Percentiles rank a stretch among this genome's conserved stretches.
These are phyloP conservation scores for Penicillium verhagenii DNA, from an alignment of 495 filamentous ascomycete species.

Conservation along the genomic window DNA sequence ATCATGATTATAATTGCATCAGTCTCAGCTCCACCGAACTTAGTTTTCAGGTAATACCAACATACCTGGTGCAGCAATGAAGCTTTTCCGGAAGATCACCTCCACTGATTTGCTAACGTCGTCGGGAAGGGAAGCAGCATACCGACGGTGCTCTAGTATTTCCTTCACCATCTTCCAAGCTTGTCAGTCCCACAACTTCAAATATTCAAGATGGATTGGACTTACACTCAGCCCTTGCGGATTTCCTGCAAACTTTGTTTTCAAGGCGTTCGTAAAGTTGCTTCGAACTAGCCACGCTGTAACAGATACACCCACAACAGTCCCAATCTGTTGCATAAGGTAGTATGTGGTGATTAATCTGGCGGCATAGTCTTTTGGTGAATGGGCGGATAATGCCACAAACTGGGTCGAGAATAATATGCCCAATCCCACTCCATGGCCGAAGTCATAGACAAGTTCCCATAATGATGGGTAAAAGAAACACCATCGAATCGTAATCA, in stretches of 20 bases:
- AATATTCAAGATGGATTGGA: not conserved
- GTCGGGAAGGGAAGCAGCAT: not conserved
- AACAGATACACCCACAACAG: not conserved
- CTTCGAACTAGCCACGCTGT: not conserved
- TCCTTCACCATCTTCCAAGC: not conserved
- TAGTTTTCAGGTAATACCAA: too few relatives aligned
- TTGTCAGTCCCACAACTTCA: not conserved
- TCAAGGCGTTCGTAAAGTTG: not conserved
- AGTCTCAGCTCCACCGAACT: not conserved
- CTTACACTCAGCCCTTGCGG: not conserved
- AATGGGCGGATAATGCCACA: not conserved
- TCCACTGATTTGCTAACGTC: not conserved
- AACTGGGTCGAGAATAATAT: not conserved
- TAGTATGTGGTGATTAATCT: conserved; percentile 1
- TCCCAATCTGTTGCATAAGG: not conserved
- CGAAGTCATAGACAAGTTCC: not conserved
- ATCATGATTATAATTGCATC: too few relatives aligned
- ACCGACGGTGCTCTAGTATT: not conserved
- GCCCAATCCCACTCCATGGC: not conserved
- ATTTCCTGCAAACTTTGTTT: not conserved
- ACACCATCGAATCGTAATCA: not conserved
- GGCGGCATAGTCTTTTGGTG: not conserved
- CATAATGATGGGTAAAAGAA: not conserved
- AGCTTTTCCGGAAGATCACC: not conserved
- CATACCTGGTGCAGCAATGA: not conserved